Evolutionary conservation across 352 stramenopile genomes (phyloP).

Genomic region (Aphanomyces stellatus): DNA sequence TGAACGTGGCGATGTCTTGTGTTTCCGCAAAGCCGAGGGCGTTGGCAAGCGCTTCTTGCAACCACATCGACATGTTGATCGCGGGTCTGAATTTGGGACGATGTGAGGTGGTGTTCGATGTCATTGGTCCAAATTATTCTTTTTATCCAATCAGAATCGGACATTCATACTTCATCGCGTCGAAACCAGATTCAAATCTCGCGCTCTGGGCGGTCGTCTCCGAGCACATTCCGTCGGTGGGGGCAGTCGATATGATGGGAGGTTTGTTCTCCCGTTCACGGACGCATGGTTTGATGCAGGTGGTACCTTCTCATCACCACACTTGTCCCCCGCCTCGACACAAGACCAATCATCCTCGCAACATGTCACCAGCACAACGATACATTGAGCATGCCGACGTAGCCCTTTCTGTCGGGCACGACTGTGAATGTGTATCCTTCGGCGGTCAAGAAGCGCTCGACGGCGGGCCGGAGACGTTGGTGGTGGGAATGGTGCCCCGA

Average conservation of each 20-base stretch:
- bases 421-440: conserved; percentile 67
- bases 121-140: neutral
- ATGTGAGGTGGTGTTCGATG: neutral
- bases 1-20: conserved; percentile 18
- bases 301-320: too few species aligned
- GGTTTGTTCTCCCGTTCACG: too few species aligned
- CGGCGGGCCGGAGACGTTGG: conserved; percentile 55
- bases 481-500: conserved; percentile 77
- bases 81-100: neutral
- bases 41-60: conserved; percentile 6
- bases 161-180: too few species aligned
- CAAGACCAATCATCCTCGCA: too few species aligned
- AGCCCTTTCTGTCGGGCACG: conserved; percentile 62
- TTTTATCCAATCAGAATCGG: neutral
- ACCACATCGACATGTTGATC: neutral
- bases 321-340: too few species aligned
- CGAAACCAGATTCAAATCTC: too few species aligned
- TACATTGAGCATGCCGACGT: conserved; percentile 79
- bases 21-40: conserved; percentile 14
- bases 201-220: too few species aligned
- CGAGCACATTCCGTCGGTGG: too few species aligned
- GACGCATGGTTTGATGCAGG: too few species aligned
- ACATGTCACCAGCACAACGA: conserved; percentile 57
- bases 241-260: neutral
- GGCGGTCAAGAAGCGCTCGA: conserved; percentile 64